A percentile compares a stretch with the other conserved stretches of the same genome.
Conservation (phyloP, 371 early-diverging fungal genomes). For the Lichtheimia hyalospora region DNA sequence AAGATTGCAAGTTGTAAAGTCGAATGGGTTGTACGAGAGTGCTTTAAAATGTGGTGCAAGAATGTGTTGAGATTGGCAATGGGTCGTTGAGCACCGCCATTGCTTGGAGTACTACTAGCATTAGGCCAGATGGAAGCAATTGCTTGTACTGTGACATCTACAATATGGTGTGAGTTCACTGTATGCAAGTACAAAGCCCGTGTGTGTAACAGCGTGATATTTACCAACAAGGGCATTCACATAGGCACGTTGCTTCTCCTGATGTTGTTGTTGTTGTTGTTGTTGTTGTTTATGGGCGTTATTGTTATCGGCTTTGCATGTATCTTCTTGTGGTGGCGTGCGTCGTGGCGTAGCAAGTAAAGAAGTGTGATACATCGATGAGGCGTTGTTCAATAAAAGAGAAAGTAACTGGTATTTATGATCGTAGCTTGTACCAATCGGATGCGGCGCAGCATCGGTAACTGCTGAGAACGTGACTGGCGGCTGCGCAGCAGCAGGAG, state of each 20-base stretch:
- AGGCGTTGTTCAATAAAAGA: slow-evolving; percentile 18
- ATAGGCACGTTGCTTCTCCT: slow-evolving; percentile 33
- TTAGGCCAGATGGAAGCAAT: slow-evolving; percentile 61
- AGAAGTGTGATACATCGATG: background rate
- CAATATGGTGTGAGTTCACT: background rate
- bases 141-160: slow-evolving; percentile 49
- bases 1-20: slow-evolving; percentile 77
- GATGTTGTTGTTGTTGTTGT: slow-evolving; percentile 9
- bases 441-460: slow-evolving; percentile 21
- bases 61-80: slow-evolving; percentile 66
- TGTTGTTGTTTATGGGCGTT: slow-evolving; percentile 11
- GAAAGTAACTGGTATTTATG: slow-evolving; percentile 32
- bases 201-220: slow-evolving; percentile 7
- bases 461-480: slow-evolving; percentile 13
- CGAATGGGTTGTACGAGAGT: slow-evolving; percentile 76
- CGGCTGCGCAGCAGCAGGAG: slow-evolving; percentile 11
- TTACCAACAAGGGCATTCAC: slow-evolving; percentile 53
- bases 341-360: background rate
- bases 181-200: background rate
- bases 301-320: background rate
- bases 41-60: slow-evolving; percentile 73
- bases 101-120: slow-evolving; percentile 27
- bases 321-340: background rate
- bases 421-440: slow-evolving; percentile 16
- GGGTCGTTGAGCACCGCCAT: slow-evolving; percentile 27